Base-by-base conservation (phyloP, 2,329 filamentous ascomycete species). In the Fusarium sp. region DNA sequence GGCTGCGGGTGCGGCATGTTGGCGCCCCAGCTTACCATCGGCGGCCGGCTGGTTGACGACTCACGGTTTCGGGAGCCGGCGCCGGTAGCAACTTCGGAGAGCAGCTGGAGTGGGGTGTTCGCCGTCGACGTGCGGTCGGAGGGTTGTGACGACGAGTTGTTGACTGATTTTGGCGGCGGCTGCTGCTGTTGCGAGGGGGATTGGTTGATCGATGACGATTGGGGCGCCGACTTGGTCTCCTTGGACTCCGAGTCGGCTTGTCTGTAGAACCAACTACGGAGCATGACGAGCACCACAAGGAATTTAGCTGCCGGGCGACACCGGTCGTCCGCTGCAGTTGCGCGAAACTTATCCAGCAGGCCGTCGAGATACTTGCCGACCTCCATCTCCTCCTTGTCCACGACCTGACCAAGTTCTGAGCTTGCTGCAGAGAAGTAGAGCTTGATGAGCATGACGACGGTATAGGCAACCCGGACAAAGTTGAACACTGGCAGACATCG, bases 401-500 rank as follows among this genome's bases (percentile, higher is more conserved):
- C 89, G 19, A 94, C 85, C 62, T 86, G 86, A n/a, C 88, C 88
- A 2, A 94, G 84, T 69, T 90, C 88, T 17, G 87, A 90, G 40
- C 85, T 84, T 1, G 89, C 85, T 15, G 85, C 84, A 3, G 86
- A 86, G 49, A 91, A 89, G 77, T 90, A 90, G 64, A 94, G 85
- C 77, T 93, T 93, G 75, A 92, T 90, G 37, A 93, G 81, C 32
- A 92, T 87, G 20, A 93, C 89, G 4, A 90, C 84, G 7, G 88
- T 88, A 73, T 92, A 93, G 13, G 90, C 87, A 19, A 92, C 87
- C 27, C 91, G 87, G 17, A 92, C 90, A 71, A 92, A 89, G 75
- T 87, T 88, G 73, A 91, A 89, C 4, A 91, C 89, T 19, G 92
- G 91, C 11, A 93, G 76, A 56, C 85, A 89, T 53, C 89, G 87